Base-by-base conservation (phyloP, 495 filamentous ascomycete genomes). In the Xylaria cubensis region DNA sequence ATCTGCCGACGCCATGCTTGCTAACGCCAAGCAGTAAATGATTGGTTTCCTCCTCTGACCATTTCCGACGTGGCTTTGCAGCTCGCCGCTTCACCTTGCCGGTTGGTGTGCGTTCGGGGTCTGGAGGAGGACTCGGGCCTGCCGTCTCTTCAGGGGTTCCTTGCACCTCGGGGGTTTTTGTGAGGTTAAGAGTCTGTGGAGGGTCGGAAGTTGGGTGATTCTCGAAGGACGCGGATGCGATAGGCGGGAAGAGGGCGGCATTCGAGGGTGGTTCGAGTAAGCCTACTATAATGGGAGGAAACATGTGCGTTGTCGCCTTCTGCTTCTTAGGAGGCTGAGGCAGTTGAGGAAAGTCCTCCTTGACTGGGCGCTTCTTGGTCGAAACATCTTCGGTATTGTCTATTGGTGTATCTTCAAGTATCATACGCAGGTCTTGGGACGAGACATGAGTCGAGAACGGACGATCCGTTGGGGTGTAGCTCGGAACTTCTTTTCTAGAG, bases 11-110 rank as follows among this genome's bases (percentile, higher is more conserved):
- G 0, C 94, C 94, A 79, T 94, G 93, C 70, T 90, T 91, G 51
- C 89, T 86, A 21, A 97, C 94, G 1, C 94, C 94, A 67, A 90
- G 85, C 36, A 97, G 80, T 13, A 97, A 82, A 66, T 91, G 86
- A 32, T 90, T 89, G 1, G 93, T 97, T 78, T 97, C 94, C 75
- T 94, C 90, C 64, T 96, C 91, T 0, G 90, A 91, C 94, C 94
- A 97, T 74, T 89, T 92, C 68, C 86, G 87, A 72, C 87, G 76
- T 17, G 84, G 84, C 74, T 84, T 86, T 34, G 82, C 79, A 10
- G 83, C 79, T 29, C 81, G 79, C 64, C 83, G 76, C 73, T 84
- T 85, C 1, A 76, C 74, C 66, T 82, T 84, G 15, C 73, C 79
- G 12, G 71, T 79, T 61, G 75, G 76, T 21, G 74, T 77, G 70